A percentile compares a stretch with the other conserved stretches of the same genome.
These are phyloP conservation scores for Botrytis tulipae DNA, from an alignment of 2,329 filamentous ascomycete species.

Conservation along the genomic window DNA sequence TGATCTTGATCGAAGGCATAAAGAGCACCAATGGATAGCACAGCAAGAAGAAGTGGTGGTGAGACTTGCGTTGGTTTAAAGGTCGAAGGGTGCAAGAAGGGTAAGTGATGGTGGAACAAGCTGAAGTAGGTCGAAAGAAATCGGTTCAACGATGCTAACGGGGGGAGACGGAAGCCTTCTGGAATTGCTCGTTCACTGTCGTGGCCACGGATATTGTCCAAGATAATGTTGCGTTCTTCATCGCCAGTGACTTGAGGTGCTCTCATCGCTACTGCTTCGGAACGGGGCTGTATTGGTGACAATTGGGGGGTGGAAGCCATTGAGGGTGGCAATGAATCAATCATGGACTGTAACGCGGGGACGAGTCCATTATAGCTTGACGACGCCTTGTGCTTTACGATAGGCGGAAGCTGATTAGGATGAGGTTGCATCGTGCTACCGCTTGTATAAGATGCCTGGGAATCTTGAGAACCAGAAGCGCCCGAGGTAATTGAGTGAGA, in stretches of 20 bases:
- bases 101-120: constrained; percentile 93
- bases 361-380: constrained; percentile 58
- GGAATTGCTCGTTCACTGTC: constrained; percentile 81
- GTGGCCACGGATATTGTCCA: constrained; percentile 79
- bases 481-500: constrained; percentile 70
- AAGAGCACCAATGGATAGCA: constrained; percentile 90
- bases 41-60: constrained; percentile 79
- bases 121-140: constrained; percentile 96
- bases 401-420: constrained; percentile 62
- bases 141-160: constrained; percentile 76
- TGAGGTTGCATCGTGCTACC: constrained; percentile 57
- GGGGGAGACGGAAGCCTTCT: constrained; percentile 86
- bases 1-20: constrained; percentile 98
- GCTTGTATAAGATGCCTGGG: constrained; percentile 61
- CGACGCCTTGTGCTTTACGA: constrained; percentile 60
- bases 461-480: constrained; percentile 66
- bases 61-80: constrained; percentile 80
- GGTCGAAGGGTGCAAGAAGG: constrained; percentile 89
- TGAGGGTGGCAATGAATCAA: constrained; percentile 67
- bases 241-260: constrained; percentile 81
- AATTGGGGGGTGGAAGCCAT: constrained; percentile 69
- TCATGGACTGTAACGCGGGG: constrained; percentile 68
- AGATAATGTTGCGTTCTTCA: constrained; percentile 78
- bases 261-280: constrained; percentile 54
- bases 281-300: constrained; percentile 66